Conservation (phyloP, 2,329 filamentous ascomycete genomes). For the Ascochyta pisi region DNA sequence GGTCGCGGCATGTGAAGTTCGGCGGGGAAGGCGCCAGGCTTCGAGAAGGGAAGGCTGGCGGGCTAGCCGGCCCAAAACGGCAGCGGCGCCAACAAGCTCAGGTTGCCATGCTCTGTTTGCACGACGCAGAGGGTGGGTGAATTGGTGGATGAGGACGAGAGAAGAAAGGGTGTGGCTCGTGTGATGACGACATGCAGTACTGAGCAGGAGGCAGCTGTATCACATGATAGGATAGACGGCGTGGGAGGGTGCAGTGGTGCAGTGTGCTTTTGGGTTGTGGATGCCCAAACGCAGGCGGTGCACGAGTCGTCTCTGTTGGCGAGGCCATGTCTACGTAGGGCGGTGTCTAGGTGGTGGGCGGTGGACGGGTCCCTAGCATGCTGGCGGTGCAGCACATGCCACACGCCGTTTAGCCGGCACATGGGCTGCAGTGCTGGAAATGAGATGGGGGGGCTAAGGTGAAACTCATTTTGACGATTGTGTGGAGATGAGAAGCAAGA, state of each 20-base stretch:
- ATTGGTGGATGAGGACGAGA: not conserved
- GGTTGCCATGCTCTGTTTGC: not conserved
- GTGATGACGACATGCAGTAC: not conserved
- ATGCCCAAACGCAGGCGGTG: conserved; percentile 4
- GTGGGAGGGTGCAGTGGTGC: not conserved
- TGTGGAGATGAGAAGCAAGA: conserved; percentile 14
- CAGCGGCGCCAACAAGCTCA: conserved; percentile 1
- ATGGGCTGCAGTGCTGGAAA: conserved; percentile 11
- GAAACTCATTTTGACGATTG: conserved; percentile 14
- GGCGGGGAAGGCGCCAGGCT: conserved; percentile 20
- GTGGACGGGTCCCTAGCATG: conserved; percentile 4
- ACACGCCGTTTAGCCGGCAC: conserved; percentile 17
- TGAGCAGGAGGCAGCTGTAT: no score
- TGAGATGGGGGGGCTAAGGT: conserved; percentile 10
- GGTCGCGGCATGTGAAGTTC: conserved; percentile 15
- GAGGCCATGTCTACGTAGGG: not conserved
- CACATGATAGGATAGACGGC: no score
- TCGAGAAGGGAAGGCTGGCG: conserved; percentile 10
- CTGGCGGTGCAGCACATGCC: conserved; percentile 8
- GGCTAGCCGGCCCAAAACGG: conserved; percentile 8
- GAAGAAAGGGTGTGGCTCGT: not conserved
- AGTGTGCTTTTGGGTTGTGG: not conserved
- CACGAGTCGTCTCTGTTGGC: conserved; percentile 11
- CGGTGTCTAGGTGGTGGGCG: conserved; percentile 8
- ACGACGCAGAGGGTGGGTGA: not conserved